Evolutionary conservation across 2,329 filamentous ascomycete species (phyloP).

Genomic region (Zymoseptoria tritici): DNA sequence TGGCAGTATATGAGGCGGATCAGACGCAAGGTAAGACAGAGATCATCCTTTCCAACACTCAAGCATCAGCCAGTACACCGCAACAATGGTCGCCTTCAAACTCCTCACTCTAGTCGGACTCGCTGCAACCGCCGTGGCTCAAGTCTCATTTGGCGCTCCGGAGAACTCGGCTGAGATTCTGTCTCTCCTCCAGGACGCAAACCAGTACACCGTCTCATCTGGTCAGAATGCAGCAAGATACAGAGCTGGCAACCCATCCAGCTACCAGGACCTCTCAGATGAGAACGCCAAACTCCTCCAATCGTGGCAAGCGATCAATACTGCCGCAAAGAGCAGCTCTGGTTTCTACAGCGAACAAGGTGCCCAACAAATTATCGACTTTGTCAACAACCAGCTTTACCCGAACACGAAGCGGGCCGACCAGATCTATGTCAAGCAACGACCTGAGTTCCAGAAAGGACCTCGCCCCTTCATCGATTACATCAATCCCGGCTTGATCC

Average conservation of each 20-base stretch:
- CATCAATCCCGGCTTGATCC: conserved; percentile 4
- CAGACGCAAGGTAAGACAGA: not conserved
- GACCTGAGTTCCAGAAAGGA: not conserved
- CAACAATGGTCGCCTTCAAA: conserved; percentile 2
- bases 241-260: not conserved
- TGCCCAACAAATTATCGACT: conserved; percentile 2
- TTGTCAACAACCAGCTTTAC: conserved; percentile 1
- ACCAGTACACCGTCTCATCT: conserved; percentile 1
- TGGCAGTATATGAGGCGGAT: not conserved
- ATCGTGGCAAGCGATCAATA: not conserved
- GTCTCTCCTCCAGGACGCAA: not conserved
- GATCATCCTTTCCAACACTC: not conserved
- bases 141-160: conserved; percentile 4
- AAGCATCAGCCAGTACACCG: not conserved
- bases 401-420: conserved; percentile 2
- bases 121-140: not conserved
- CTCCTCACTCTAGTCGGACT: conserved; percentile 1
- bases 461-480: not conserved
- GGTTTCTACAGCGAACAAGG: conserved; percentile 4
- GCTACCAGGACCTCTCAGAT: not conserved
- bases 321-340: conserved; percentile 1
- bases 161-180: conserved; percentile 5
- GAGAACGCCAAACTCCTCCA: not conserved
- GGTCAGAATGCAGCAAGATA: not conserved
- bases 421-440: not conserved